A percentile compares a stretch with the other conserved stretches of the same genome.
These are phyloP conservation scores for Solanum chacoense DNA, from an alignment of 305 asterid genomes.

Conservation along the genomic window DNA sequence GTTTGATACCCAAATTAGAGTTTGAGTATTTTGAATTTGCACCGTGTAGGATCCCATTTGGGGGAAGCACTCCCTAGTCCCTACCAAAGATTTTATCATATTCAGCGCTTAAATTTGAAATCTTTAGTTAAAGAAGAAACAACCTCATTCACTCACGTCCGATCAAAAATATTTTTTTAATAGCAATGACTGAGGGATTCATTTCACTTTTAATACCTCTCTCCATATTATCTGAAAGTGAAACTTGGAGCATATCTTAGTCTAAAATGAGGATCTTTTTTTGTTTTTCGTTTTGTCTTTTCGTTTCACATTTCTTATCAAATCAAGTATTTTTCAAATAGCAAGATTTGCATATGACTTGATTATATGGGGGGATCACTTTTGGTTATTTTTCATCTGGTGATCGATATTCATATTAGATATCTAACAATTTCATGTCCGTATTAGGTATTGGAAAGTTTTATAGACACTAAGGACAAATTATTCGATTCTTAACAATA, in stretches of 20 bases:
- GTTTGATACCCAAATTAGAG: too few relatives aligned
- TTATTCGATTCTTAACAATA: background rate
- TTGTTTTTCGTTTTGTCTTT: background rate
- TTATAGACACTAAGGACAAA: background rate
- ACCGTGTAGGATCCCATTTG: background rate
- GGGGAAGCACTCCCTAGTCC: background rate
- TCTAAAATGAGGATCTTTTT: background rate
- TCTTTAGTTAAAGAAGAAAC: too few relatives aligned
- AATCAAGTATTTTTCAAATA: background rate
- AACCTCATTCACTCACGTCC: background rate
- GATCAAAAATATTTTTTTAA: too few relatives aligned
- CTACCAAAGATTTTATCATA: too few relatives aligned
- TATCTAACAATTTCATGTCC: background rate
- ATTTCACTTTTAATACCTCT: background rate
- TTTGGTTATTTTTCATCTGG: too few relatives aligned
- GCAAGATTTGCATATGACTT: background rate
- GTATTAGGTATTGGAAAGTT: background rate
- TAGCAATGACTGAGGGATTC: background rate
- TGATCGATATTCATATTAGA: background rate
- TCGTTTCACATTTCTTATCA: background rate
- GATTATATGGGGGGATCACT: background rate
- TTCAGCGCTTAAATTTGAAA: accelerated
- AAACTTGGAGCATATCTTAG: background rate
- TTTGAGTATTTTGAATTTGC: too few relatives aligned
- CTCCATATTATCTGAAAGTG: background rate